These are phyloP conservation scores for Corchorus capsularis DNA, from an alignment of 345 rosid species.

Conservation along the genomic window DNA sequence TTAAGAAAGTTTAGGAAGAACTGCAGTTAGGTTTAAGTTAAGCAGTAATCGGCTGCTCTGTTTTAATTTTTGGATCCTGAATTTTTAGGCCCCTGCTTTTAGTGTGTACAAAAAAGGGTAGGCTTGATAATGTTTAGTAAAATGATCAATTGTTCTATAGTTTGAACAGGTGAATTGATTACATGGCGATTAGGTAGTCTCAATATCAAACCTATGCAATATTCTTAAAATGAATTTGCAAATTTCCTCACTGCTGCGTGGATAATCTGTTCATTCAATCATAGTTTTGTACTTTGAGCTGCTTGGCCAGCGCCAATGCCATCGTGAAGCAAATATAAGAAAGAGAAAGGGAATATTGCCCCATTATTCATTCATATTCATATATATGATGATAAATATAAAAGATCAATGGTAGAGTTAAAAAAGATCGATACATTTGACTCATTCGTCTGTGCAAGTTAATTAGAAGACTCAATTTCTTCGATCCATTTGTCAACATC, in stretches of 20 bases:
- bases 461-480: not conserved
- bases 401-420: not conserved
- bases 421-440: not conserved
- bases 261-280: not conserved
- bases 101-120: slow-evolving; percentile 1
- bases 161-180: slow-evolving; percentile 6
- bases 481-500: slow-evolving; percentile 42
- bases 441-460: not conserved
- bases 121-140: not conserved
- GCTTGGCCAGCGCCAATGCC: not conserved
- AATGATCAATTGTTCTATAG: slow-evolving; percentile 1
- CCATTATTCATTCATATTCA: not conserved
- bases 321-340: not conserved
- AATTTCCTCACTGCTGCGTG: not conserved
- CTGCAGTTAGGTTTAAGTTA: not conserved
- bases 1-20: slow-evolving; percentile 39
- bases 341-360: not conserved
- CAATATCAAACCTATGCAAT: not conserved
- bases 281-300: not conserved
- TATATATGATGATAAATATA: not conserved
- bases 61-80: not conserved
- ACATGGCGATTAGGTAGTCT: not conserved
- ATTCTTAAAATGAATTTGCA: not conserved
- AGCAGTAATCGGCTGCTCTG: not conserved
- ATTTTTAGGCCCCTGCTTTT: slow-evolving; percentile 2